phyloP scores from a whole-genome alignment of 306 rosid species.

The Quercus alba region DNA sequence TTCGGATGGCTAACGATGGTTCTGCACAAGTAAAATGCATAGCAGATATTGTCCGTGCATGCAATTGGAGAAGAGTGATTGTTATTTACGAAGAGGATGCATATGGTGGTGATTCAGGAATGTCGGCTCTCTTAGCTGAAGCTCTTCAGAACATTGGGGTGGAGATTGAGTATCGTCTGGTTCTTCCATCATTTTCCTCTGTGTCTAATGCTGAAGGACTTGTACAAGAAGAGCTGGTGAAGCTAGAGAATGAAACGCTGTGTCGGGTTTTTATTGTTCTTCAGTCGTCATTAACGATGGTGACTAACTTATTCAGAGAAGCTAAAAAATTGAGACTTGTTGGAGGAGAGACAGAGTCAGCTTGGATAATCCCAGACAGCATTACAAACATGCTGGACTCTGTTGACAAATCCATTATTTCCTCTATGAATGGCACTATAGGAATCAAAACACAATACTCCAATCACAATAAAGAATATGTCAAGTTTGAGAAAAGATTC shows the following conservation, averaged over 20 bases:
- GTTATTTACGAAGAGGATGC: constrained; percentile 49
- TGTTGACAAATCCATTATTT: constrained; percentile 23
- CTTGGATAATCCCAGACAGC: constrained; percentile 66
- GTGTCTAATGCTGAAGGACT: constrained; percentile 10
- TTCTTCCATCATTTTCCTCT: constrained; percentile 38
- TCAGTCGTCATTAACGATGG: constrained; percentile 23
- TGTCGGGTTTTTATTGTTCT: constrained; percentile 37
- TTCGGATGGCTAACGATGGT: constrained; percentile 34
- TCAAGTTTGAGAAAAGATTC: constrained; percentile 3
- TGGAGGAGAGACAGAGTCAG: constrained; percentile 35
- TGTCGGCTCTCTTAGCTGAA: constrained; percentile 19
- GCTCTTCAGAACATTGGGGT: constrained; percentile 23
- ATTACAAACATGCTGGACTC: constrained; percentile 48
- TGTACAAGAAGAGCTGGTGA: constrained; percentile 8
- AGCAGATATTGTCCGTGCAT: constrained; percentile 33
- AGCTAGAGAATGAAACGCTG: background rate
- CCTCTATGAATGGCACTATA: constrained; percentile 27
- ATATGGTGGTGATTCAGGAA: constrained; percentile 11
- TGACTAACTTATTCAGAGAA: constrained; percentile 20
- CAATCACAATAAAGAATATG: background rate
- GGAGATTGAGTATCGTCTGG: constrained; percentile 27
- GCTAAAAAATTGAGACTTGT: constrained; percentile 32
- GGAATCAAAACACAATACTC: constrained; percentile 28
- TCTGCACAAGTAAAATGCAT: constrained; percentile 45
- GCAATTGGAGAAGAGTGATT: constrained; percentile 37